Conservation (phyloP, 331 rosid genomes). For the Prunus yedoensis region DNA sequence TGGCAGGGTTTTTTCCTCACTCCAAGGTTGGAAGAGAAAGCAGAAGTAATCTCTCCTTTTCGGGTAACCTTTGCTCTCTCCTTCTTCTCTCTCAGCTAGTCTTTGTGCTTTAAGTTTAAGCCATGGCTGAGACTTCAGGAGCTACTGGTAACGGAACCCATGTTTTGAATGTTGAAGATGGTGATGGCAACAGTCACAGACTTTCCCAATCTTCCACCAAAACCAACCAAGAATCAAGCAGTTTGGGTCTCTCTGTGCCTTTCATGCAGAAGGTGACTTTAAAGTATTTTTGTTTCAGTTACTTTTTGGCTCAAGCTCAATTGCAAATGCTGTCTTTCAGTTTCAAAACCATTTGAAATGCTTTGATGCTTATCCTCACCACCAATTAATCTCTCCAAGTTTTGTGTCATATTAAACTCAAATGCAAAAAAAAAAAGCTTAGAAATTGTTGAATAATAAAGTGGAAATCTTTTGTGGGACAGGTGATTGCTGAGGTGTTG, state of each 20-base stretch:
- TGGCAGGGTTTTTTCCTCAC: background rate
- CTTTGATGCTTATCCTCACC: too few species aligned
- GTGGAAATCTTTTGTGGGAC: background rate
- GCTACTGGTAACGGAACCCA: slow-evolving; percentile 36
- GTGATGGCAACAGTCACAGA: slow-evolving; percentile 3
- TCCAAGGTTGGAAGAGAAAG: background rate
- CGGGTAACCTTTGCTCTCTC: background rate
- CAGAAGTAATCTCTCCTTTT: background rate
- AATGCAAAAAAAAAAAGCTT: too few species aligned
- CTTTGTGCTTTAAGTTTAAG: background rate
- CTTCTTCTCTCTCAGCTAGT: background rate
- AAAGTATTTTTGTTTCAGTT: background rate
- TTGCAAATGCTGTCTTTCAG: background rate
- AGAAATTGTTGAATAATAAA: too few species aligned
- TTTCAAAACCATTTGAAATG: background rate
- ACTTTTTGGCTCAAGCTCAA: background rate
- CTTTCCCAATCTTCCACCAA: background rate
- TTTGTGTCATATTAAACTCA: too few species aligned
- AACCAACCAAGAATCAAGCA: slow-evolving; percentile 15
- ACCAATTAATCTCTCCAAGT: too few species aligned
- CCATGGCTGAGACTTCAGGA: slow-evolving; percentile 53
- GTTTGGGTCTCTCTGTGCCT: slow-evolving; percentile 27
- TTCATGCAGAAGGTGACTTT: slow-evolving; percentile 67
- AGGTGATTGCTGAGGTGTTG: slow-evolving; percentile 75
- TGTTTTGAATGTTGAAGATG: slow-evolving; percentile 41